Base-by-base conservation (phyloP, 1,284 basidiomycete genomes). In the Ustilago curta region DNA sequence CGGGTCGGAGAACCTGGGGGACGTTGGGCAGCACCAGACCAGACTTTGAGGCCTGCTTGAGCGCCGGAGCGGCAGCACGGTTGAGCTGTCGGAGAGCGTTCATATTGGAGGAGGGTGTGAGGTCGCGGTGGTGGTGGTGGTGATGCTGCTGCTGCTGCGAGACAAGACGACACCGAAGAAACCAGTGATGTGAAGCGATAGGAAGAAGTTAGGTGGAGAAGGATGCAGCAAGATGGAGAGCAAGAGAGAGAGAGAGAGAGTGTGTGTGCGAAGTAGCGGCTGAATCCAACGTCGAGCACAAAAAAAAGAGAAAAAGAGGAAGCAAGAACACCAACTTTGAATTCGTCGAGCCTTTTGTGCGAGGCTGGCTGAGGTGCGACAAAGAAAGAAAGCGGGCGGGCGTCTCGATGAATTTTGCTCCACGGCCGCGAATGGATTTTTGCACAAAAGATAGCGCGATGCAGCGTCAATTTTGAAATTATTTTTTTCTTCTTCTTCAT, bases 1-100 rank as follows among this genome's bases (percentile, higher is more conserved):
- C 92, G 23, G 79, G 70, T 49, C 81, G 76, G 44, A 76, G 76
- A 35, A 72, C 47, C 75, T 79, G 77, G 16, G 67, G 61, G 43
- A 62, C 43, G 55, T 71, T 62, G 56, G 76, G 69, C n/a, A 76
- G 69, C 29, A 68, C 61, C n/a, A 76, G 61, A 40, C 68, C 60
- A n/a, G 67, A 66, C 56, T 66, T 66, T 53, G 60, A 56, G 47
- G 73, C 69, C 68, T 76, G 73, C 73, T 68, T 76, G 73, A 76
- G 64, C 57, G 73, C 73, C 42, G 73, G 73, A 43, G 69, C 73
- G 43, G 73, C 73, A 49, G 68, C 59, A 25, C 73, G 59, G 73
- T 71, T 69, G 65, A 76, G 69, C 61, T 71, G 64, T 59, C 65
- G 68, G 40, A 76, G 69, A 53, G 73, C 27, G 73, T 76, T 76